Evolutionary conservation across 2,329 filamentous ascomycete species (phyloP).

Genomic region (Exophiala phaeomuriformis): DNA sequence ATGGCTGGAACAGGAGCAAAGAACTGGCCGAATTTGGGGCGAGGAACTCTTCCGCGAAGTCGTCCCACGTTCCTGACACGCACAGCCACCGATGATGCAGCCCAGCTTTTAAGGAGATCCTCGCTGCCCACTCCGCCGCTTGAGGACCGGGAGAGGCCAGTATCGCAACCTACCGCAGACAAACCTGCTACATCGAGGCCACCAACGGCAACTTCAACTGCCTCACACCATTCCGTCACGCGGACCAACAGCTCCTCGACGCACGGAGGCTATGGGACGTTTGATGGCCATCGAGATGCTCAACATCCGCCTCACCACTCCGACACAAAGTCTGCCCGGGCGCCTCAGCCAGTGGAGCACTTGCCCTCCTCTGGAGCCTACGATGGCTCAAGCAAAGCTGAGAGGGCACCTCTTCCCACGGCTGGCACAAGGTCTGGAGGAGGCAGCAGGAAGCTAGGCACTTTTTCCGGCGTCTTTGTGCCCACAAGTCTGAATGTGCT

Average conservation of each 20-base stretch:
- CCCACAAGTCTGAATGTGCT: conserved; percentile 84
- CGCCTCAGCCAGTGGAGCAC: not conserved
- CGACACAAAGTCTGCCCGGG: not conserved
- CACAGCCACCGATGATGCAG: conserved; percentile 40
- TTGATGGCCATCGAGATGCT: conserved; percentile 7
- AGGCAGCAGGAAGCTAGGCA: conserved; percentile 59
- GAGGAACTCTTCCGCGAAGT: conserved; percentile 24
- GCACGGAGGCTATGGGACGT: conserved; percentile 14
- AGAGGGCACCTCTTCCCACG: conserved; percentile 8
- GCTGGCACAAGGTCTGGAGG: conserved; percentile 4
- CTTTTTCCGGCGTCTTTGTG: conserved; percentile 73
- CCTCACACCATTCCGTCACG: not conserved
- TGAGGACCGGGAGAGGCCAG: conserved; percentile 7
- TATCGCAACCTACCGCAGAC: conserved; percentile 2
- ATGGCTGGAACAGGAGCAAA: conserved; percentile 20
- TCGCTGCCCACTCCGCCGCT: conserved; percentile 22
- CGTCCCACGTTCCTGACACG: conserved; percentile 41
- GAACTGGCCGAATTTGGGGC: conserved; percentile 19
- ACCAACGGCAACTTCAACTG: conserved; percentile 5
- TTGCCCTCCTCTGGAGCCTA: not conserved
- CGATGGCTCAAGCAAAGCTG: conserved; percentile 1
- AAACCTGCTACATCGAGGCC: conserved; percentile 8
- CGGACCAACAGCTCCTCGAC: not conserved
- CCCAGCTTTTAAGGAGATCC: conserved; percentile 38
- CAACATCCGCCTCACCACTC: not conserved